phyloP scores from a whole-genome alignment of 2,329 filamentous ascomycete genomes.

The Fusarium sp. region DNA sequence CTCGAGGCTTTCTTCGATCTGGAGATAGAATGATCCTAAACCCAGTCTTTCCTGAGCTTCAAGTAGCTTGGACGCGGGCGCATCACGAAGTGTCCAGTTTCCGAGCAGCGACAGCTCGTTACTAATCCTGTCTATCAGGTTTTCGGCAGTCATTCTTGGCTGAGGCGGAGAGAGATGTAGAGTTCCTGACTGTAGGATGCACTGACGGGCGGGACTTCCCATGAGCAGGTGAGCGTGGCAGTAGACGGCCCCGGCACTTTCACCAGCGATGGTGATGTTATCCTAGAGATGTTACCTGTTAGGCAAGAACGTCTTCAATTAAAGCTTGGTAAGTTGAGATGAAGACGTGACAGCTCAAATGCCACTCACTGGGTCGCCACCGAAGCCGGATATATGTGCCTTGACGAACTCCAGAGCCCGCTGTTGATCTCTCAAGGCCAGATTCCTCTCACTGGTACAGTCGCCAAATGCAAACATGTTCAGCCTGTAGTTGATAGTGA shows the following conservation, averaged over 20 bases:
- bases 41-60: conserved; percentile 51
- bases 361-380: neutral
- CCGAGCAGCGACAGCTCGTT: neutral
- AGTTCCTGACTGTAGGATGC: conserved; percentile 56
- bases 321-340: neutral
- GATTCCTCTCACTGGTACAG: conserved; percentile 51
- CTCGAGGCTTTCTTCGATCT: conserved; percentile 51
- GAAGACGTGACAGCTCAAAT: neutral
- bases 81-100: neutral
- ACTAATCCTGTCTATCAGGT: conserved; percentile 2
- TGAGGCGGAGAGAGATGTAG: conserved; percentile 58
- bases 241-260: conserved; percentile 60
- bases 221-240: conserved; percentile 57
- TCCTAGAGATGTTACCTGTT: neutral
- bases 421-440: conserved; percentile 52
- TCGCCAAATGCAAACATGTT: conserved; percentile 58
- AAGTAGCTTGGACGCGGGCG: conserved; percentile 41
- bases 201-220: conserved; percentile 51
- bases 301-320: neutral
- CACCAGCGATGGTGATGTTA: conserved; percentile 55
- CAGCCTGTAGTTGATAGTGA: conserved; percentile 40
- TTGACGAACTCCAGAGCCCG: conserved; percentile 48
- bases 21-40: conserved; percentile 57
- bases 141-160: conserved; percentile 31
- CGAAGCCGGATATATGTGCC: neutral